Conservation (phyloP, 169 alveolate species). For the Plasmodium cynomolgi region DNA sequence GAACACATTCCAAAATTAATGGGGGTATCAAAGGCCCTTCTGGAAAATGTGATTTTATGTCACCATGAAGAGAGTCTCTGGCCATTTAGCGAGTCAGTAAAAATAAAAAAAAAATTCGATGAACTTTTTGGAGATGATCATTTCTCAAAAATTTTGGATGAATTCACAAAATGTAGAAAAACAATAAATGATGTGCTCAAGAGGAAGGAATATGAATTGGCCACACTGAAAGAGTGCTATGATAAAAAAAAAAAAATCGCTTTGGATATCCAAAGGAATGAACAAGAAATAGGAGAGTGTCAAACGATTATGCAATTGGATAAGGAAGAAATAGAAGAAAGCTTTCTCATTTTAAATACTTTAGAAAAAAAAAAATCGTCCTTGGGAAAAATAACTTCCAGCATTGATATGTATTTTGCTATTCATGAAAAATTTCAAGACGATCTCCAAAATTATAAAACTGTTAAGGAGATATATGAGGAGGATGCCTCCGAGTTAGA, state of each 20-base stretch:
- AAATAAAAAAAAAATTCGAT: slow-evolving; percentile 96
- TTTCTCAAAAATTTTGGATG: slow-evolving; percentile 80
- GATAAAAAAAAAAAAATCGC: slow-evolving; percentile 12
- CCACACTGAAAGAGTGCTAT: slow-evolving; percentile 1
- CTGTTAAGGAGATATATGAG: slow-evolving; percentile 48
- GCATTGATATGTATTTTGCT: slow-evolving; percentile 35
- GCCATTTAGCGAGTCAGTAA: slow-evolving; percentile 95
- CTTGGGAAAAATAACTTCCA: slow-evolving; percentile 6
- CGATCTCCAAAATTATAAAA: slow-evolving; percentile 14
- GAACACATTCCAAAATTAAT: slow-evolving; percentile 92
- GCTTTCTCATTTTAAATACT: slow-evolving; percentile 1
- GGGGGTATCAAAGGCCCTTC: slow-evolving; percentile 94
- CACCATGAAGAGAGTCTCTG: slow-evolving; percentile 98
- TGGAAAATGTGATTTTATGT: slow-evolving; percentile 97
- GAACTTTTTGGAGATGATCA: slow-evolving; percentile 92
- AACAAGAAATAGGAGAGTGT: slow-evolving; percentile 58
- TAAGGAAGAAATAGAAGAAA: slow-evolving; percentile 27
- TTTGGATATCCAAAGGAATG: slow-evolving; percentile 46
- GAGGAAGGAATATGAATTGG: slow-evolving; percentile 71
- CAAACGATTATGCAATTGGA: slow-evolving; percentile 50
- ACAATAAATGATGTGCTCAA: slow-evolving; percentile 44
- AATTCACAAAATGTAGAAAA: slow-evolving; percentile 70
- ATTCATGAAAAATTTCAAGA: slow-evolving; percentile 13
- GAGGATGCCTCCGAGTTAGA: slow-evolving; percentile 30
- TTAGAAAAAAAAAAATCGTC: slow-evolving; percentile 23